Evolutionary conservation across 306 rosid species (phyloP).

Genomic region (Alnus rubra): DNA sequence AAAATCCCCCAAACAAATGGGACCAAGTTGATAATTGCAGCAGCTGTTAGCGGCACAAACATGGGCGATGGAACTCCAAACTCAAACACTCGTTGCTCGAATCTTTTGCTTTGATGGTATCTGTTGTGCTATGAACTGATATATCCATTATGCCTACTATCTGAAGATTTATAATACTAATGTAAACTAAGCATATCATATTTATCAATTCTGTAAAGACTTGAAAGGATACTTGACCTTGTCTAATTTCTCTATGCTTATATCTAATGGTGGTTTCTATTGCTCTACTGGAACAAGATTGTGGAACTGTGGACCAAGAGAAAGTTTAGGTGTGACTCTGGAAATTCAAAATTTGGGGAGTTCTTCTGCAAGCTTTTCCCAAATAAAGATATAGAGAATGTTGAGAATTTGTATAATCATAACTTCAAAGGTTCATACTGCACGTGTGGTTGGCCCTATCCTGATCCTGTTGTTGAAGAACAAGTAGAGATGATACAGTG

Average conservation of each 20-base stretch:
- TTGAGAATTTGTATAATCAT: constrained; percentile 74
- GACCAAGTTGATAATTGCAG: too few relatives aligned
- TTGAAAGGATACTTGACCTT: constrained; percentile 16
- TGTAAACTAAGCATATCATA: not conserved
- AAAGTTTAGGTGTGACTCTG: constrained; percentile 94
- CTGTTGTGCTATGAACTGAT: constrained; percentile 17
- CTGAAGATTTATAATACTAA: not conserved
- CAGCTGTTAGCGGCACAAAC: too few relatives aligned
- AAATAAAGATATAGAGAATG: constrained; percentile 76
- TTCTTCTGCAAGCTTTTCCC: constrained; percentile 77
- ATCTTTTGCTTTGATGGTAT: not conserved
- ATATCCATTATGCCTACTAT: not conserved
- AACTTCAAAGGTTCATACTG: constrained; percentile 92
- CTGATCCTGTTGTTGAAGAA: constrained; percentile 91
- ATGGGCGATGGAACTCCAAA: too few relatives aligned
- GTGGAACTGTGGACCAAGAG: constrained; percentile 98
- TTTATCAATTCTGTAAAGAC: not conserved
- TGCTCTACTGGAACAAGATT: constrained; percentile 52
- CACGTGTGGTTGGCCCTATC: constrained; percentile 90
- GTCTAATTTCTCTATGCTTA: constrained; percentile 5
- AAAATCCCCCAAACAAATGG: too few relatives aligned
- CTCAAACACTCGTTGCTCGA: not conserved
- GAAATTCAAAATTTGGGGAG: constrained; percentile 95
- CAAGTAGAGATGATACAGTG: constrained; percentile 98
- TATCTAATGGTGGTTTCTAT: constrained; percentile 12